Percentiles rank a stretch among this genome's conserved stretches.
phyloP scores from a whole-genome alignment of 805 yeast species.

The Suhomyces prunicola region DNA sequence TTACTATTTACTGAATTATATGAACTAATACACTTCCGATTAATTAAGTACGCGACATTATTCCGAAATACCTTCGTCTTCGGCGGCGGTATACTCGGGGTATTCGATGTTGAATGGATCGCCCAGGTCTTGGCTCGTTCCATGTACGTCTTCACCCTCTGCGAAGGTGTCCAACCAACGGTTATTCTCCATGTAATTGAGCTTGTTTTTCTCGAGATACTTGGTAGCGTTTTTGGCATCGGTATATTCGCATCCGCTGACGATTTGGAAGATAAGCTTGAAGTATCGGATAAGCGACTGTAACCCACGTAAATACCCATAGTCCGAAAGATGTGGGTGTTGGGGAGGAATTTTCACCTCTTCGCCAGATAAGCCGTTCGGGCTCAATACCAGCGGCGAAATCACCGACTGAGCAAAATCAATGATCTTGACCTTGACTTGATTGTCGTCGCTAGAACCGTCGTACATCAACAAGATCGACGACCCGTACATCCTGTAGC shows the following conservation, averaged over 20 bases:
- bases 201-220: slow-evolving; percentile 11
- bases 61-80: slow-evolving; percentile 23
- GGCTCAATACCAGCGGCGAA: slow-evolving; percentile 44
- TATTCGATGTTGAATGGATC: slow-evolving; percentile 23
- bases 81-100: slow-evolving; percentile 14
- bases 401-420: slow-evolving; percentile 95
- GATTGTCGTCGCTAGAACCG: slow-evolving; percentile 38
- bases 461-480: slow-evolving; percentile 88
- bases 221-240: slow-evolving; percentile 17
- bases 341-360: slow-evolving; percentile 63
- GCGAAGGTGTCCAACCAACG: slow-evolving; percentile 35
- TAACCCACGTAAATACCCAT: slow-evolving; percentile 84
- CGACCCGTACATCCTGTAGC: slow-evolving; percentile 90
- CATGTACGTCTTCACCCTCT: slow-evolving; percentile 17
- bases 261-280: slow-evolving; percentile 51
- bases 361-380: slow-evolving; percentile 17
- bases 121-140: slow-evolving; percentile 3
- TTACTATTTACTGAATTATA: neutral
- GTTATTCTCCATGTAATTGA: slow-evolving; percentile 15
- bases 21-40: neutral
- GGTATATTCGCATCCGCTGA: slow-evolving; percentile 43
- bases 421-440: slow-evolving; percentile 63
- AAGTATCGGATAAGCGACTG: slow-evolving; percentile 69
- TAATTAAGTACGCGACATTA: neutral
- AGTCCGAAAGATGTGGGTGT: slow-evolving; percentile 61